Evolutionary conservation across 2,329 filamentous ascomycete genomes (phyloP), one percentile per base, ranked within the genome.

Genomic region (Pezicula rhizophila): DNA sequence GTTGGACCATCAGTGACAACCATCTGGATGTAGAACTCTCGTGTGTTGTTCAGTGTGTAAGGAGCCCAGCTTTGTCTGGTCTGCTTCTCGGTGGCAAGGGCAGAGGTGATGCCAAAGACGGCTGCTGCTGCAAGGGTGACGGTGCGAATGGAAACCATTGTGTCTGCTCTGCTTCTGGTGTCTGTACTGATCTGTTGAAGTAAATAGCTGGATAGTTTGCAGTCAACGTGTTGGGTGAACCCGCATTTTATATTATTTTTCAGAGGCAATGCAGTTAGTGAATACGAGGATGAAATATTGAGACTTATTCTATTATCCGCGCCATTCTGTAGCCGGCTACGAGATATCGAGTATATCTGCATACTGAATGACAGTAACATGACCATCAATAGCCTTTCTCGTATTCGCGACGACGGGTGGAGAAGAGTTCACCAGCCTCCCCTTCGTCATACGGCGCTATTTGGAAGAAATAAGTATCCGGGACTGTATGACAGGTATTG

Each of bases 31-130:
- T 52, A 60, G 42, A 56, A 61, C 39, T 61, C 59, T 49, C 52
- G 56, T 6, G 57, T 60, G 20, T 54, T 59, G 45, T 60, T 60
- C 17, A 46, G 42, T 5, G 50, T 57, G 5, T 56, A 56, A 1
- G 57, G 52, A 4, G 39, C 28, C n/a, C 20, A 59, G 1, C 47
- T 14, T 47, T 54, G 56, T 42, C 50, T 48, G 8, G 20, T 14
- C 15, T 35, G 28, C 3, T 46, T n/a, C 1, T 34, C 40, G 14
- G 53, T 37, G 26, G 51, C 49, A 15, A 51, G 44, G 11, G 57
- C 52, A 6, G 49, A 17, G 5, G 47, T n/a, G 35, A 58, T 38
- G 18, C 47, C 35, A 11, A 53, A 18, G 38, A 55, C 34, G 7
- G 44, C 41, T 1, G 54, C 50, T 25, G 50, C 49, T 37, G 42